Base-by-base conservation (phyloP, 1,139 yeast genomes). In the Casaregolazyma suthepensis region DNA sequence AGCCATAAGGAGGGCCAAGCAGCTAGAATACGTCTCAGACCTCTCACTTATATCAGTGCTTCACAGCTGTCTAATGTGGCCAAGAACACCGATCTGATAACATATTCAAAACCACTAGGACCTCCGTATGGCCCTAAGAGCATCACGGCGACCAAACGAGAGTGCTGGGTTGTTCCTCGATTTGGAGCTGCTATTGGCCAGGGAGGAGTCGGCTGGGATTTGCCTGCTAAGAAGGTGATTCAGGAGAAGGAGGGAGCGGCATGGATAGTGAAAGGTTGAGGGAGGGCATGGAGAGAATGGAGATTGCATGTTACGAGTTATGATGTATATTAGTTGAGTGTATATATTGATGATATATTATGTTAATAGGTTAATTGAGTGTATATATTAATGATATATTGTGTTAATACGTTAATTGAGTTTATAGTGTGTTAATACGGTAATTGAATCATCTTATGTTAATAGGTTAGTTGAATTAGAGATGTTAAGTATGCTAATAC, bases 131-230 rank as follows among this genome's bases (percentile, higher is more conserved):
- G 90, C 1, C 95, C 96, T 1, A 85, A 84, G 63, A 74, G 76
- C 59, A 63, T 87, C 17, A 72, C 81, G 1, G 73, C 87, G 0
- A 79, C 82, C 1, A 65, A 66, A 52, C 74, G 97, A 61, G 93
- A 87, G 63, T 88, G 96, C 61, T 90, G 89, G 71, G 96, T 91
- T 22, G 85, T 90, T 46, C 98, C 98, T 0, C 72, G 96, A 54
- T 83, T 87, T 66, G 98, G 98, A 10, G 91, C 96, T 10, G 78
- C 84, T 6, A 75, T 85, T 45, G 95, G 96, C 3, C 78, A 83
- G 38, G 96, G 96, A 29, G 88, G 90, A 22, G 77, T 87, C 26
- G 96, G 96, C 9, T 91, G 96, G 96, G 97, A 91, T 63, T 71
- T 91, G 51, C 96, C 96, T 4, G 96, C 89, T 1, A 74, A 84